Evolutionary conservation across 1,284 basidiomycete genomes (phyloP).

Genomic region (Trichosporon faecale): DNA sequence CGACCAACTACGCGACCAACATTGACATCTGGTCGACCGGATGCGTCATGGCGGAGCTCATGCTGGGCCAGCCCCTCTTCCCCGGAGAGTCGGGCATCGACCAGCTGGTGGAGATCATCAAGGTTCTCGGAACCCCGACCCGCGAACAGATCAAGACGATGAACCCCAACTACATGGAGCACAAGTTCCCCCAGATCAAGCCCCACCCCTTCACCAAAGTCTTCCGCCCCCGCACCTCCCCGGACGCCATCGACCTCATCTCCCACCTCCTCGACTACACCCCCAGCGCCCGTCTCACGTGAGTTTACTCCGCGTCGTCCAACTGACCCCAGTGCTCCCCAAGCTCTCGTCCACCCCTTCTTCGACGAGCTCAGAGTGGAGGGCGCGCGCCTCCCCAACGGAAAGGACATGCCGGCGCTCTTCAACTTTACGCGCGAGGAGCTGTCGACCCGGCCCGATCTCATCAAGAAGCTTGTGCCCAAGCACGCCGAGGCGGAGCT

Average conservation of each 20-base stretch:
- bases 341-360: conserved; percentile 94
- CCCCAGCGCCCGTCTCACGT: conserved; percentile 77
- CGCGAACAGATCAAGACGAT: conserved; percentile 99
- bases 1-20: conserved; percentile 99
- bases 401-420: conserved; percentile 87
- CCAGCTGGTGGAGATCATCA: conserved; percentile 99
- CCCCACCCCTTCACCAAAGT: conserved; percentile 96
- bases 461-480: conserved; percentile 87
- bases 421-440: conserved; percentile 98
- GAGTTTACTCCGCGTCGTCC: conserved; percentile 17
- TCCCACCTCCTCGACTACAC: conserved; percentile 96
- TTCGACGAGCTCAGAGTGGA: conserved; percentile 92
- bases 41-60: conserved; percentile 99
- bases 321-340: conserved; percentile 61
- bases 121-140: conserved; percentile 96
- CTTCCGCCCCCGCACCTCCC: conserved; percentile 93
- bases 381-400: conserved; percentile 91
- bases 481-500: conserved; percentile 84
- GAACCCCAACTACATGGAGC: conserved; percentile 99
- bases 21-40: conserved; percentile 99
- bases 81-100: conserved; percentile 99
- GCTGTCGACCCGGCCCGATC: conserved; percentile 90
- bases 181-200: conserved; percentile 99
- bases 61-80: conserved; percentile 98
- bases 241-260: conserved; percentile 94